Conservation (phyloP, 2,329 filamentous ascomycete genomes). For the Alternaria alternata region DNA sequence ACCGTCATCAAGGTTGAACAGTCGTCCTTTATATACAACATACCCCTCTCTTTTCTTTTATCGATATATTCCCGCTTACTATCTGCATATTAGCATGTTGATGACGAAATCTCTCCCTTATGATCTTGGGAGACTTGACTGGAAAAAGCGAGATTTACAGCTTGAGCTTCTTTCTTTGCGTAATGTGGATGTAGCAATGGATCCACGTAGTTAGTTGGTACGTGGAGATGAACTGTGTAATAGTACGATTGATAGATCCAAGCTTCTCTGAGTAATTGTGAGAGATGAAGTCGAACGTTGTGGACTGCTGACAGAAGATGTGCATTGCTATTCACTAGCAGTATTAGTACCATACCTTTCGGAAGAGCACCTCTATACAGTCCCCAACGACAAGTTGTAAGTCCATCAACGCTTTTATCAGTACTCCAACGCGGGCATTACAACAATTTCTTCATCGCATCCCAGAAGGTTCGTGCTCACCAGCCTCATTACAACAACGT, state of each 20-base stretch:
- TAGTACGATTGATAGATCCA: background rate
- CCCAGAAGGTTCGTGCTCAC: too few relatives aligned
- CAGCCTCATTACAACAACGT: too few relatives aligned
- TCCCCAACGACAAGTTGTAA: background rate
- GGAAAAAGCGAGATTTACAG: background rate
- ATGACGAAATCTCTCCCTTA: background rate
- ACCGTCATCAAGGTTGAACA: constrained; percentile 2
- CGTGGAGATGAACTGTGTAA: constrained; percentile 6
- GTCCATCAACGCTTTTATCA: background rate
- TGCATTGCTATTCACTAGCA: background rate
- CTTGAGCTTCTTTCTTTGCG: background rate
- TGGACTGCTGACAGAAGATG: background rate
- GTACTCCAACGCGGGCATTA: too few relatives aligned
- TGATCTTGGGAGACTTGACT: background rate
- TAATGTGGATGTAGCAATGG: background rate
- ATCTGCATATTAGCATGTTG: constrained; percentile 7
- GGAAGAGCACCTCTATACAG: background rate
- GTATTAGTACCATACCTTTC: background rate
- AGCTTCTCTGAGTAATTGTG: background rate
- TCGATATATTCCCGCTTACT: background rate
- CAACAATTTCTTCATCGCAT: background rate
- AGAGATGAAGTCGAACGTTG: background rate
- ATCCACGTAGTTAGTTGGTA: background rate
- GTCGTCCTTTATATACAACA: constrained; percentile 7
- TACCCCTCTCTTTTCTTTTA: constrained; percentile 10